These are phyloP conservation scores for Hamigera avellanea DNA, from an alignment of 495 filamentous ascomycete genomes.

Conservation along the genomic window DNA sequence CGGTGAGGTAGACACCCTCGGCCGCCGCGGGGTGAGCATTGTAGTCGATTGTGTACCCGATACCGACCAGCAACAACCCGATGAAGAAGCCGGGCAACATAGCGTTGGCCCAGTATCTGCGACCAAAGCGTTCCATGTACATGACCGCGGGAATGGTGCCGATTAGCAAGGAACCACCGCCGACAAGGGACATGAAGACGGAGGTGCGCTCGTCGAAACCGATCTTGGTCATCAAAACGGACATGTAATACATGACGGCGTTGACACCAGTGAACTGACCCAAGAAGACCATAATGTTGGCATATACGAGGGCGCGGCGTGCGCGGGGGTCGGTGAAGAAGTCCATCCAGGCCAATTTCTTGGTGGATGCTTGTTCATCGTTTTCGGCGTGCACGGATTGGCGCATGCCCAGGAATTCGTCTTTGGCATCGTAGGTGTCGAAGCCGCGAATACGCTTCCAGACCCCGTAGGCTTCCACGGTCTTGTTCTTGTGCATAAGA, in stretches of 20 bases:
- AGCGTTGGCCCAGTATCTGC: conserved; percentile 48
- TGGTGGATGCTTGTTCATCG: conserved; percentile 23
- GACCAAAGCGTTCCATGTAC: conserved; percentile 49
- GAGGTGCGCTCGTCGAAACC: conserved; percentile 39
- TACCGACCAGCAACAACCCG: conserved; percentile 44
- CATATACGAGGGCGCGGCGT: conserved; percentile 48
- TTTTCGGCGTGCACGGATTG: conserved; percentile 38
- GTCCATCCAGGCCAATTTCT: conserved; percentile 46
- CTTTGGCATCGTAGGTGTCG: conserved; percentile 32
- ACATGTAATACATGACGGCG: conserved; percentile 54
- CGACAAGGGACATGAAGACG: conserved; percentile 52
- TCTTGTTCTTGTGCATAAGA: conserved; percentile 41
- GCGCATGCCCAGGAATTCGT: conserved; percentile 52
- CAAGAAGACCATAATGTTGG: conserved; percentile 50
- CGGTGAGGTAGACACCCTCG: conserved; percentile 42
- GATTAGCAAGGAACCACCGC: conserved; percentile 44
- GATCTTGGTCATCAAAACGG: conserved; percentile 41
- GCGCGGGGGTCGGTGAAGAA: conserved; percentile 48
- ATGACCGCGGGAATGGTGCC: conserved; percentile 48
- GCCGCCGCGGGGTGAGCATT: conserved; percentile 25
- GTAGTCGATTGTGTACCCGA: conserved; percentile 35
- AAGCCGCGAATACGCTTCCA: conserved; percentile 51
- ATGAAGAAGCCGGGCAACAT: conserved; percentile 53
- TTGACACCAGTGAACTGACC: conserved; percentile 53
- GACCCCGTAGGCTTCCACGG: conserved; percentile 41